These are phyloP conservation scores for Fusarium torulosum DNA, from an alignment of 2,329 filamentous ascomycete species.

Conservation along the genomic window DNA sequence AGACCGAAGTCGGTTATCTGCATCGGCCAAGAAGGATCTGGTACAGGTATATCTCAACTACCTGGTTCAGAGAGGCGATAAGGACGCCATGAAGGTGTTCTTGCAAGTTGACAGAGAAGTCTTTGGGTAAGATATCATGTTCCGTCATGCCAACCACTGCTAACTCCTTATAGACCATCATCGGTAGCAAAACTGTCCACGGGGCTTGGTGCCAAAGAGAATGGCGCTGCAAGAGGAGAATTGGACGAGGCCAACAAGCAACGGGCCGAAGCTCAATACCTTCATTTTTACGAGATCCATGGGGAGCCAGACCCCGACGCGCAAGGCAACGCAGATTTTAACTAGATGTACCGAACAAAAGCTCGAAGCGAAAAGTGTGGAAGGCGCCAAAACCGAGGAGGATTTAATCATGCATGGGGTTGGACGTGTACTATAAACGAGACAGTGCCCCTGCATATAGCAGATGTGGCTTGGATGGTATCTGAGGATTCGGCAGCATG, in stretches of 20 bases:
- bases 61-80: conserved; percentile 83
- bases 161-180: conserved; percentile 55
- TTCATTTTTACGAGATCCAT: conserved; percentile 67
- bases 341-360: conserved; percentile 50
- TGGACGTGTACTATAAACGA: conserved; percentile 37
- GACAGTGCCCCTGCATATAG: conserved; percentile 24
- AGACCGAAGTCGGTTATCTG: conserved; percentile 76
- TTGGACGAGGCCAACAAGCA: conserved; percentile 64
- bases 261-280: conserved; percentile 65
- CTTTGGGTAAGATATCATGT: conserved; percentile 73
- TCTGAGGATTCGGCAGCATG: conserved; percentile 12
- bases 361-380: background rate
- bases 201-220: conserved; percentile 59
- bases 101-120: conserved; percentile 85
- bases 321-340: conserved; percentile 65
- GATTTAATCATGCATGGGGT: conserved; percentile 29
- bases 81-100: conserved; percentile 88
- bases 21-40: conserved; percentile 78
- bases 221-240: conserved; percentile 57
- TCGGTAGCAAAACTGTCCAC: conserved; percentile 60
- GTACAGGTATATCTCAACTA: conserved; percentile 85
- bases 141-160: conserved; percentile 12
- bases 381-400: conserved; percentile 17
- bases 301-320: conserved; percentile 60
- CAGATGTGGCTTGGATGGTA: conserved; percentile 31